Conservation (phyloP, 2,329 filamentous ascomycete genomes). For the Pestalotiopsis sp. region DNA sequence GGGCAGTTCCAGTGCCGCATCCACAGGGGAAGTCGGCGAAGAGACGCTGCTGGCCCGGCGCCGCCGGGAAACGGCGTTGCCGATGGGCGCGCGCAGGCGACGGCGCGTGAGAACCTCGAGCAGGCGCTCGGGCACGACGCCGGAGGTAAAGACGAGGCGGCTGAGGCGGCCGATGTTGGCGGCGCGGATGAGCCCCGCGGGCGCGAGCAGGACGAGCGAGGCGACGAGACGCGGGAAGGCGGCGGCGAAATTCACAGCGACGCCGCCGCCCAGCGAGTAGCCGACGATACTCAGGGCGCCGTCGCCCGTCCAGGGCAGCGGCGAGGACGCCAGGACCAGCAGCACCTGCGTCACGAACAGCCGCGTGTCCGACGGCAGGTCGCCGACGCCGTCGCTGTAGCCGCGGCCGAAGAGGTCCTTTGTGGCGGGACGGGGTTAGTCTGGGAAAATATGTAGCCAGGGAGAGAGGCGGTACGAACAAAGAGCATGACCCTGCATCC, state of each 20-base stretch:
- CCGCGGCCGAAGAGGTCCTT: constrained; percentile 72
- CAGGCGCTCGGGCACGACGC: constrained; percentile 55
- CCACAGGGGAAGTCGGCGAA: constrained; percentile 15
- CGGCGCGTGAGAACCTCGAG: constrained; percentile 50
- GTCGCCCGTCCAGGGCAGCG: constrained; percentile 66
- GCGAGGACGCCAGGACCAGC: constrained; percentile 70
- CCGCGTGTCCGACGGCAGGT: constrained; percentile 71
- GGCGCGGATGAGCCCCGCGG: constrained; percentile 71
- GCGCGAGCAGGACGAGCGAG: constrained; percentile 76
- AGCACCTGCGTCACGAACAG: constrained; percentile 76
- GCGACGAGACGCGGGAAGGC: constrained; percentile 72
- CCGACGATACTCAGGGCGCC: constrained; percentile 69
- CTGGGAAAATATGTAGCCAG: constrained; percentile 19
- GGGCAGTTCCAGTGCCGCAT: constrained; percentile 14
- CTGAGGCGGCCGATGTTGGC: constrained; percentile 53
- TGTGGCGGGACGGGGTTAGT: background rate
- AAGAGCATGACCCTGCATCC: constrained; percentile 84
- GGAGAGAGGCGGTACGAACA: background rate
- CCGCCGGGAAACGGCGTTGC: constrained; percentile 35
- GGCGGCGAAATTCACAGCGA: constrained; percentile 74
- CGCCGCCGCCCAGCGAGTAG: constrained; percentile 82
- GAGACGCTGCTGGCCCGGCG: constrained; percentile 19
- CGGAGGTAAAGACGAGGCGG: constrained; percentile 57
- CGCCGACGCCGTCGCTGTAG: constrained; percentile 65
- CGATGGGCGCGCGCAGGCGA: constrained; percentile 55